Conservation (phyloP, 345 rosid genomes). For the Linum tenue region DNA sequence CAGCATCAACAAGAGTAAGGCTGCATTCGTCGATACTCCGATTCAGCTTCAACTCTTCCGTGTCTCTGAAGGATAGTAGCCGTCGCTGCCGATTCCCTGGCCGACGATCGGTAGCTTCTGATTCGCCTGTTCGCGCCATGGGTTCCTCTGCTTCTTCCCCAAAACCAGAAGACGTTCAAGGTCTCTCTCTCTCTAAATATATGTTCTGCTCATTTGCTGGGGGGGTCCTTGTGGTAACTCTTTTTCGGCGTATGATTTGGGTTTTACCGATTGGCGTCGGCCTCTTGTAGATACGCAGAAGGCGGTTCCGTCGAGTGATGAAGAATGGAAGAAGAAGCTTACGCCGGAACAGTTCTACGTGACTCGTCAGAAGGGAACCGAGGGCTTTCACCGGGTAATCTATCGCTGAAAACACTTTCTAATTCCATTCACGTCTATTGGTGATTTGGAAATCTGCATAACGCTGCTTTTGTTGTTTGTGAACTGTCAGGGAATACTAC, state of each 20-base stretch:
- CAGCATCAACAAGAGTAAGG: not conserved
- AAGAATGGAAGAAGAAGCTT: constrained; percentile 71
- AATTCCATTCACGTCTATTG: too few relatives aligned
- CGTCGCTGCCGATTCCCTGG: not conserved
- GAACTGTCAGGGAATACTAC: constrained; percentile 58
- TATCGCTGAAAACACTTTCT: constrained; percentile 4
- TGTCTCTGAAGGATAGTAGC: not conserved
- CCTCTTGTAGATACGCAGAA: not conserved
- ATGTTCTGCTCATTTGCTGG: too few relatives aligned
- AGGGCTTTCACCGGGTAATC: constrained; percentile 86
- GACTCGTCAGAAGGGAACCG: constrained; percentile 81
- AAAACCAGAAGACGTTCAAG: constrained; percentile 47
- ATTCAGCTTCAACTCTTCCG: not conserved
- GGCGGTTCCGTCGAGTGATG: constrained; percentile 32
- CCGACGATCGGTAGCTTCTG: not conserved
- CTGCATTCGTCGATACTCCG: not conserved
- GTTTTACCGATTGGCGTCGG: too few relatives aligned
- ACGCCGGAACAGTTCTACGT: constrained; percentile 59
- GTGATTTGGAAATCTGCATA: too few relatives aligned
- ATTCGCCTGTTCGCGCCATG: constrained; percentile 46
- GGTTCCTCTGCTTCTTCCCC: constrained; percentile 79
- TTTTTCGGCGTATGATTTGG: too few relatives aligned
- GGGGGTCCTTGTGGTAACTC: too few relatives aligned
- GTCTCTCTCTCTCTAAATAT: constrained; percentile 14
- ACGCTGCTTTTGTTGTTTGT: not conserved